Evolutionary conservation across 78 protist species (phyloP).

Genomic region (slime mould (Dictyostelium discoideum)): DNA sequence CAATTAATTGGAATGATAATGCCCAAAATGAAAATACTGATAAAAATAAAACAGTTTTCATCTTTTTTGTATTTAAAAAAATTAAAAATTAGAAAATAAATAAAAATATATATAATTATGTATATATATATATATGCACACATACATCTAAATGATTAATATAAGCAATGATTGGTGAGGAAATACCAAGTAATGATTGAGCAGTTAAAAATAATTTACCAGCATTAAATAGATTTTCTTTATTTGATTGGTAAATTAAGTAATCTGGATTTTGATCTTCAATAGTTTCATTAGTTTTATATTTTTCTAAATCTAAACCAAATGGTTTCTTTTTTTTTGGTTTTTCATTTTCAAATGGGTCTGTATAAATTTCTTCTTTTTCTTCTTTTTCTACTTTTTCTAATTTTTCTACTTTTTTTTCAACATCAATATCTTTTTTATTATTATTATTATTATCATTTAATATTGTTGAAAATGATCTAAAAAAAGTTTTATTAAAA

Average conservation of each 20-base stretch:
- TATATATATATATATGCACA: neutral
- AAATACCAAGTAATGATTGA: neutral
- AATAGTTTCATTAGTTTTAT: neutral
- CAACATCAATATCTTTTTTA: neutral
- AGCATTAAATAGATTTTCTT: neutral
- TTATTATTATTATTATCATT: no score
- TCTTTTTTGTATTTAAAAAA: neutral
- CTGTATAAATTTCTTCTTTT: neutral
- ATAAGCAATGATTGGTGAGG: neutral
- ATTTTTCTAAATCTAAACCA: neutral
- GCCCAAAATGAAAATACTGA: conserved; percentile 35
- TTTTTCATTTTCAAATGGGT: neutral
- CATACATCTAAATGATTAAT: neutral
- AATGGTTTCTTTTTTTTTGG: neutral
- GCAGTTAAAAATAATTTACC: neutral
- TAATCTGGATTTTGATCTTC: neutral
- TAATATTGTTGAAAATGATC: neutral
- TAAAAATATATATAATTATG: no score
- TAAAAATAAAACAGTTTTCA: conserved; percentile 3
- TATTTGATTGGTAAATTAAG: conserved; percentile 5
- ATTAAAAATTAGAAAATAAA: neutral
- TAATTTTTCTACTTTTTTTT: neutral
- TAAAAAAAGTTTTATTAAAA: no score
- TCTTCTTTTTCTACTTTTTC: neutral
- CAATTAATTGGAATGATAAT: conserved; percentile 15